phyloP scores from a whole-genome alignment of 345 rosid genomes.

The Murraya koenigii region DNA sequence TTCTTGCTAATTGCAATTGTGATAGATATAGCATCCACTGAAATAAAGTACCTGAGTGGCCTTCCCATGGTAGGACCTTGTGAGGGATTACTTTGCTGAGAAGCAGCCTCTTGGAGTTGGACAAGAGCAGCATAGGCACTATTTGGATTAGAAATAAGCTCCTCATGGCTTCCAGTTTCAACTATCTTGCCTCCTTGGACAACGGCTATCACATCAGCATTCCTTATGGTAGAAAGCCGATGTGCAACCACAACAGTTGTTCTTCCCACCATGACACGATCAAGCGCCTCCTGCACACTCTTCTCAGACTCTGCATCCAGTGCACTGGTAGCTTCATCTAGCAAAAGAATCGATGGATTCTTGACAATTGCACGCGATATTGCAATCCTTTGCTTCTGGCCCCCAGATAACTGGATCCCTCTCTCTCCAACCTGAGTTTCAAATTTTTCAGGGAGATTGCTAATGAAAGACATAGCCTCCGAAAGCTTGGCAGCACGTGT shows the following conservation, averaged over 20 bases:
- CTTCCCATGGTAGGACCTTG: constrained; percentile 49
- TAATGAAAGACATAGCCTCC: constrained; percentile 74
- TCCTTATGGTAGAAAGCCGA: constrained; percentile 84
- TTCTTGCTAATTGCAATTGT: neutral
- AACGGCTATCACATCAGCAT: constrained; percentile 85
- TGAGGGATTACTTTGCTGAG: constrained; percentile 62
- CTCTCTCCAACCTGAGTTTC: constrained; percentile 99
- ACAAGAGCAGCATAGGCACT: constrained; percentile 70
- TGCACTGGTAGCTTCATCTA: constrained; percentile 98
- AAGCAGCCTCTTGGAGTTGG: constrained; percentile 77
- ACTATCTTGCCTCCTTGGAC: constrained; percentile 77
- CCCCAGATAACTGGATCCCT: constrained; percentile 91
- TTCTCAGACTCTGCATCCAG: constrained; percentile 92
- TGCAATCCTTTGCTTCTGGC: constrained; percentile 96
- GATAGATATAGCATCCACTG: neutral
- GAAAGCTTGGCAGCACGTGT: constrained; percentile 81
- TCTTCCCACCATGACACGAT: constrained; percentile 91
- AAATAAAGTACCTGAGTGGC: constrained; percentile 56
- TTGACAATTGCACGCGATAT: constrained; percentile 87
- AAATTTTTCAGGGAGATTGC: constrained; percentile 86
- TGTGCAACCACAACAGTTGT: constrained; percentile 92
- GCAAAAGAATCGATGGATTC: constrained; percentile 81
- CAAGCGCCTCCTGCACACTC: constrained; percentile 94
- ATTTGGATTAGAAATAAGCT: constrained; percentile 59
- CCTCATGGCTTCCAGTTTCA: constrained; percentile 89